A percentile compares a stretch with the other conserved stretches of the same genome.
Evolutionary conservation across 768 basidiomycete species (phyloP).

Genomic region (Lentinula sp.): DNA sequence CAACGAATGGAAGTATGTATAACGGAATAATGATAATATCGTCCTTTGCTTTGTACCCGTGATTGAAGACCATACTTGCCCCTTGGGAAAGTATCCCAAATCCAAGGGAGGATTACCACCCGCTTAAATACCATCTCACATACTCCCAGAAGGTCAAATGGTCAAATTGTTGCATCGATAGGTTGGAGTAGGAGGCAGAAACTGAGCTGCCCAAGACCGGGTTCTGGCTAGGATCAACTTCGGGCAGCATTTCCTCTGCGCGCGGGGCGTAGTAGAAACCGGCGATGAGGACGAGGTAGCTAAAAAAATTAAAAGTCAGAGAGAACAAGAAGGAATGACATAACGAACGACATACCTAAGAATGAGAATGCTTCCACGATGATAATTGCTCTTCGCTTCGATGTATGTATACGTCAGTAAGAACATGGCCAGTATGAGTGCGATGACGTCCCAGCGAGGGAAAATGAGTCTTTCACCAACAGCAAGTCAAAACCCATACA

Average conservation of each 20-base stretch:
- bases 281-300: conserved; percentile 84
- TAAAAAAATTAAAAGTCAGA: conserved; percentile 38
- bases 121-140: not conserved
- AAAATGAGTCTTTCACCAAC: conserved; percentile 65
- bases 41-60: not conserved
- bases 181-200: not conserved
- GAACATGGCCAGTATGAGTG: conserved; percentile 94
- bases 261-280: conserved; percentile 93
- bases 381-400: conserved; percentile 98
- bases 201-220: not conserved
- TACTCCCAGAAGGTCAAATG: conserved; percentile 33
- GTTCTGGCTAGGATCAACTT: conserved; percentile 21
- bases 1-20: not conserved
- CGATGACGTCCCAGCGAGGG: conserved; percentile 97
- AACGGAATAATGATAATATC: not conserved
- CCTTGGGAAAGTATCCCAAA: not conserved
- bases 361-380: conserved; percentile 92
- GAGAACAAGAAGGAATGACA: not conserved
- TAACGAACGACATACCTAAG: conserved; percentile 55
- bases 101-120: not conserved
- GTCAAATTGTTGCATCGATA: conserved; percentile 25
- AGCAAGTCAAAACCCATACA: not conserved
- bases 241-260: conserved; percentile 29
- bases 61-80: not conserved
- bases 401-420: conserved; percentile 98